Conservation (phyloP, 805 yeast species). For the Teunomyces aglyptinius region DNA sequence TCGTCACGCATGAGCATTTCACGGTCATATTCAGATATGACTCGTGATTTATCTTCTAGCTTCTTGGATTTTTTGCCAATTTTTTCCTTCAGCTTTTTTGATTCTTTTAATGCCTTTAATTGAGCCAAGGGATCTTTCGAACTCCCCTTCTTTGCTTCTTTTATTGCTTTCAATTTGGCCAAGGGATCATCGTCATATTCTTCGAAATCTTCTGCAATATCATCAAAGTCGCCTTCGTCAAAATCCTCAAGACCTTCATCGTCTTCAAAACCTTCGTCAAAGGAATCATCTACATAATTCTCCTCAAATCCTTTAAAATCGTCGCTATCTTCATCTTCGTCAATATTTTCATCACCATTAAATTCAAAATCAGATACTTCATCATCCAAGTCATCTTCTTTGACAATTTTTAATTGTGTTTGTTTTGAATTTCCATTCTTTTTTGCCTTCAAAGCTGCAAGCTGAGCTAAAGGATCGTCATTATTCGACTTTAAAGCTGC, state of each 20-base stretch:
- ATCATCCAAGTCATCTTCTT: constrained; percentile 27
- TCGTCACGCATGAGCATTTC: constrained; percentile 60
- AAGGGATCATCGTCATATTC: constrained; percentile 22
- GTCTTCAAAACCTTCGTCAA: constrained; percentile 22
- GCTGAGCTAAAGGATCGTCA: constrained; percentile 24
- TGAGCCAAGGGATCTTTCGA: neutral
- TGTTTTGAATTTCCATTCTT: constrained; percentile 1
- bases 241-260: constrained; percentile 5
- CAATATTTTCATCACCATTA: constrained; percentile 27
- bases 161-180: constrained; percentile 22
- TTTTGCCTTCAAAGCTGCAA: constrained; percentile 15
- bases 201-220: constrained; percentile 11
- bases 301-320: constrained; percentile 45
- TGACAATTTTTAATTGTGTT: constrained; percentile 21
- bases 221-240: constrained; percentile 7
- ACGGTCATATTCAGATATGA: constrained; percentile 42
- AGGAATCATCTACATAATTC: constrained; percentile 12
- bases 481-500: constrained; percentile 12
- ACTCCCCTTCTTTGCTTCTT: constrained; percentile 12
- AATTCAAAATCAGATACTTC: constrained; percentile 5
- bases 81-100: constrained; percentile 7
- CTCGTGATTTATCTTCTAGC: constrained; percentile 7
- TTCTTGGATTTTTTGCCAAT: constrained; percentile 9
- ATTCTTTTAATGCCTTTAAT: constrained; percentile 12
- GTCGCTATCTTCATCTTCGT: constrained; percentile 23